A percentile compares a stretch with the other conserved stretches of the same genome.
Evolutionary conservation across 2,329 filamentous ascomycete genomes (phyloP).

Genomic region (Botrytis hyacinthi): DNA sequence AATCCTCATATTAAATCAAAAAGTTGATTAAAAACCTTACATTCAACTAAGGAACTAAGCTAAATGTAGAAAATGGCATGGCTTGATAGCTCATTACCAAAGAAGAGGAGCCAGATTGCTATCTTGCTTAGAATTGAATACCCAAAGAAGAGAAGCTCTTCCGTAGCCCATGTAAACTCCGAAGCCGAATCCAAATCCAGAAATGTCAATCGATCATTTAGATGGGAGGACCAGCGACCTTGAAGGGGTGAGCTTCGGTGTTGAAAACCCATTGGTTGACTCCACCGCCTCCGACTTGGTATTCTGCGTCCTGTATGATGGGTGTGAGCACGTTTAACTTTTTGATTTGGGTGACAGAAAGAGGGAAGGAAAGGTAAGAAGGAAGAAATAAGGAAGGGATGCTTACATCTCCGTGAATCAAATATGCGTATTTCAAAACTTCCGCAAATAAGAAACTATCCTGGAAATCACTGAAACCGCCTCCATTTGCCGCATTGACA

Average conservation of each 20-base stretch:
- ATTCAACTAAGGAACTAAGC: background rate
- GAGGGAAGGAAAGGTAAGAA: too few relatives aligned
- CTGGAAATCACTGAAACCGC: slow-evolving; percentile 65
- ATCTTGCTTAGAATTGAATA: background rate
- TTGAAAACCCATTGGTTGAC: slow-evolving; percentile 60
- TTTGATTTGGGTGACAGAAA: background rate
- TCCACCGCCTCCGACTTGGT: slow-evolving; percentile 52
- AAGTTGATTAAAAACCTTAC: background rate
- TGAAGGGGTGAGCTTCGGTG: slow-evolving; percentile 63
- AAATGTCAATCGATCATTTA: slow-evolving; percentile 14
- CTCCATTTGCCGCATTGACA: slow-evolving; percentile 63
- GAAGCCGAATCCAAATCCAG: background rate
- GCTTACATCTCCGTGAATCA: slow-evolving; percentile 50
- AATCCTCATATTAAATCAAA: background rate
- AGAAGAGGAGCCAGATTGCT: background rate
- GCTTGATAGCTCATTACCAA: background rate
- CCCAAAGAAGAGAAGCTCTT: background rate
- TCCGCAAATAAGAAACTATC: slow-evolving; percentile 89
- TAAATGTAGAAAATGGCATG: background rate
- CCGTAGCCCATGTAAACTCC: background rate
- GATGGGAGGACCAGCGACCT: slow-evolving; percentile 40
- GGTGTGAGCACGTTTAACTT: slow-evolving; percentile 21
- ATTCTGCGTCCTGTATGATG: slow-evolving; percentile 41
- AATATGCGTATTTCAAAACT: slow-evolving; percentile 79
- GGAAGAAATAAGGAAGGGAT: background rate